A percentile compares a stretch with the other conserved stretches of the same genome.
Conservation (phyloP, 2,329 filamentous ascomycete species). For the Trichoderma simmonsii region DNA sequence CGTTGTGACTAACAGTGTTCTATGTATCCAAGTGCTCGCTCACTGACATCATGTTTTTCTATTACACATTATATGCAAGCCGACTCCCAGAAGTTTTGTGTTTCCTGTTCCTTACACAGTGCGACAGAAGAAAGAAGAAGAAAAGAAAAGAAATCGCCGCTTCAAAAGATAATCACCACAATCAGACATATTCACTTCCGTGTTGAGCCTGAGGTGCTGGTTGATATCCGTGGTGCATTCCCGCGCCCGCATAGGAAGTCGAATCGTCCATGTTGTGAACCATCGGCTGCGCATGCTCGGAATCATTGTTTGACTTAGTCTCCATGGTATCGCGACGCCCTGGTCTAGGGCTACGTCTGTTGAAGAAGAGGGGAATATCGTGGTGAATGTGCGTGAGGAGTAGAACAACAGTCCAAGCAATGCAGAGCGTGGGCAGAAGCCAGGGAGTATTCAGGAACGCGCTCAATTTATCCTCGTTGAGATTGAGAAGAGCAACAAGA, state of each 20-base stretch:
- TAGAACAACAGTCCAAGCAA: slow-evolving; percentile 35
- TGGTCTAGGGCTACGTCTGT: background rate
- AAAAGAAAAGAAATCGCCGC: background rate
- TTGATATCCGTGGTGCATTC: background rate
- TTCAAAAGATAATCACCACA: background rate
- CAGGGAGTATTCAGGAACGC: slow-evolving; percentile 30
- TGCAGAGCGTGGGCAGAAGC: slow-evolving; percentile 34
- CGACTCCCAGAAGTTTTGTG: background rate
- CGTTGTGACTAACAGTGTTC: background rate
- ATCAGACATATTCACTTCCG: background rate
- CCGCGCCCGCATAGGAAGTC: background rate
- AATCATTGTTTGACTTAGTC: background rate
- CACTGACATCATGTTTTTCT: background rate
- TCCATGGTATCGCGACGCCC: background rate
- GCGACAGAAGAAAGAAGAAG: background rate
- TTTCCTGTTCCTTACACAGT: background rate
- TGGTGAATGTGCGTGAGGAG: slow-evolving; percentile 33
- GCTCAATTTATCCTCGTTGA: slow-evolving; percentile 14
- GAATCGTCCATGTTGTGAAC: background rate
- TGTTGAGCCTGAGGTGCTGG: background rate
- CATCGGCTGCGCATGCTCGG: slow-evolving; percentile 7
- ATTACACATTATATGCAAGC: background rate
- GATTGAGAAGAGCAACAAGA: slow-evolving; percentile 29
- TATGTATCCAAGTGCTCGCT: background rate
- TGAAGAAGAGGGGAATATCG: slow-evolving; percentile 17